A percentile compares a stretch with the other conserved stretches of the same genome.
phyloP scores from a whole-genome alignment of 1,139 yeast genomes.

The Candida glucosophila region DNA sequence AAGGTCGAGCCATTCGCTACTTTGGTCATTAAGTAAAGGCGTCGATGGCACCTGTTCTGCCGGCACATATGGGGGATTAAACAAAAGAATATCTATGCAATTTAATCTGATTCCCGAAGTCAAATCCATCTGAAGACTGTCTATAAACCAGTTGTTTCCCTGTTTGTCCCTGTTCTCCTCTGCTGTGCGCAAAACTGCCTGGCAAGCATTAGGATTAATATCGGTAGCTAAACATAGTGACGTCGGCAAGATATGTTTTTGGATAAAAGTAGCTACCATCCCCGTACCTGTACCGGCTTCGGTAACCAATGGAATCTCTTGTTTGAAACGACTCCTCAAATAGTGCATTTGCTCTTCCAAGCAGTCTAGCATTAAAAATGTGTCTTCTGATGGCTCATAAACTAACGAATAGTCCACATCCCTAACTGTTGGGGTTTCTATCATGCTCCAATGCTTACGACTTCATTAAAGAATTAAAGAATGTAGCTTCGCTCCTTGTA shows the following conservation, averaged over 20 bases:
- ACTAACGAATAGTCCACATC: slow-evolving; percentile 38
- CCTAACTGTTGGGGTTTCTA: slow-evolving; percentile 31
- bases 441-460: too few species aligned
- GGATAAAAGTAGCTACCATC: slow-evolving; percentile 68
- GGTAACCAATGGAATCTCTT: slow-evolving; percentile 45
- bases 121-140: slow-evolving; percentile 52
- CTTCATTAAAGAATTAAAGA: too few species aligned
- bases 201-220: slow-evolving; percentile 70
- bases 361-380: slow-evolving; percentile 71
- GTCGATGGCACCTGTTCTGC: slow-evolving; percentile 54
- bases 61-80: slow-evolving; percentile 97
- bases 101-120: slow-evolving; percentile 38
- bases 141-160: slow-evolving; percentile 25
- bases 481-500: too few species aligned
- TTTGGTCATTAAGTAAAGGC: slow-evolving; percentile 23
- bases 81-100: slow-evolving; percentile 61
- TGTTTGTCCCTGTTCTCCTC: slow-evolving; percentile 32
- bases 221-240: slow-evolving; percentile 64
- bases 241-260: slow-evolving; percentile 38
- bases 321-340: slow-evolving; percentile 21
- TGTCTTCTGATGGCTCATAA: slow-evolving; percentile 92
- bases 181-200: slow-evolving; percentile 44
- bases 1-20: slow-evolving; percentile 69
- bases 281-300: slow-evolving; percentile 95
- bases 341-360: slow-evolving; percentile 49